Evolutionary conservation across 1,284 basidiomycete species (phyloP).

Genomic region (Abortiporus biennis): DNA sequence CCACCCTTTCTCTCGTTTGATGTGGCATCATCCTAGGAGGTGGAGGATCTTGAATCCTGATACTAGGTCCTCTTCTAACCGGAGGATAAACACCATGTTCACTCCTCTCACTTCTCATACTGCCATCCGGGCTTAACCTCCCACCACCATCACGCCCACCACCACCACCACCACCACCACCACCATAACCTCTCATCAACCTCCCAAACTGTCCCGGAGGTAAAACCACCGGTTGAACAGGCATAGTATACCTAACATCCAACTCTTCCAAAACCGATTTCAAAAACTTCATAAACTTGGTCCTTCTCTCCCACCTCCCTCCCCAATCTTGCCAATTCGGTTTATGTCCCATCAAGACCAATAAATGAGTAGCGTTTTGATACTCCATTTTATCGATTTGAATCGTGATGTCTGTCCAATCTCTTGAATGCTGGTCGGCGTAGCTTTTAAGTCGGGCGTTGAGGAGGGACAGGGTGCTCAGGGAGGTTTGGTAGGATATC

Average conservation of each 20-base stretch:
- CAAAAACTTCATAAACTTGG: conserved; percentile 65
- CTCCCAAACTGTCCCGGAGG: too few relatives aligned
- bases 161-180: too few relatives aligned
- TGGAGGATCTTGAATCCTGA: too few relatives aligned
- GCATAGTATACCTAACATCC: conserved; percentile 63
- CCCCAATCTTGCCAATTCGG: conserved; percentile 89
- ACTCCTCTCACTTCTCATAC: too few relatives aligned
- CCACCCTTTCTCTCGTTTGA: too few relatives aligned
- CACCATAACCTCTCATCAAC: too few relatives aligned
- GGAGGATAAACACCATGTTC: too few relatives aligned
- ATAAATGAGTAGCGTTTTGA: conserved; percentile 64
- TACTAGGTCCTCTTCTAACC: too few relatives aligned
- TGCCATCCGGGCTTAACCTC: too few relatives aligned
- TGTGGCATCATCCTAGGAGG: too few relatives aligned
- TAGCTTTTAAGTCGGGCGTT: conserved; percentile 53
- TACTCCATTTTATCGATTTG: conserved; percentile 76
- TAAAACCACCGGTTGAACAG: conserved; percentile 64
- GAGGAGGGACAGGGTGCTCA: conserved; percentile 67
- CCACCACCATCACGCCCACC: too few relatives aligned
- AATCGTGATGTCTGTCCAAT: conserved; percentile 59
- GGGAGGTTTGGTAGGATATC: conserved; percentile 60
- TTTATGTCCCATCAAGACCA: conserved; percentile 73
- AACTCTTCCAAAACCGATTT: conserved; percentile 68
- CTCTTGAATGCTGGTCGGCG: conserved; percentile 62
- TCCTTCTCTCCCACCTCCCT: conserved; percentile 67